Conservation (phyloP, 2,329 filamentous ascomycete species). For the Cladosporium phlei region DNA sequence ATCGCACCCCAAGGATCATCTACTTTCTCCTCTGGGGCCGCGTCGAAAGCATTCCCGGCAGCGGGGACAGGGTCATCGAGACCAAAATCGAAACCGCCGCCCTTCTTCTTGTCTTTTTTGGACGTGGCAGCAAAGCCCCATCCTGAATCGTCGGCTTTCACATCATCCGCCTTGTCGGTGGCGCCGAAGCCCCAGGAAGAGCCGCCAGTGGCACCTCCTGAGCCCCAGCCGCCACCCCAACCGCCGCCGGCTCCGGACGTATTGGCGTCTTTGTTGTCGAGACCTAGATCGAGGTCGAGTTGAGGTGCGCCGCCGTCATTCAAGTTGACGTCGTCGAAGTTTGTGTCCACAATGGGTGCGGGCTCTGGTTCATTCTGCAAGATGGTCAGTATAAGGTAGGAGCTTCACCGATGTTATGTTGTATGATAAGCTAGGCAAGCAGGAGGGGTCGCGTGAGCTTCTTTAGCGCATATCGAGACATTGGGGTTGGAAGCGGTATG, state of each 20-base stretch:
- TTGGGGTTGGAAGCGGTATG: conserved; percentile 8
- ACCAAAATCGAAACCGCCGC: conserved; percentile 28
- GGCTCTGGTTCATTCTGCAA: conserved; percentile 26
- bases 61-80: conserved; percentile 20
- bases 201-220: conserved; percentile 16
- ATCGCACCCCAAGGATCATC: conserved; percentile 27
- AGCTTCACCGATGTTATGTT: conserved; percentile 10
- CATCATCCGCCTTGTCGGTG: conserved; percentile 22
- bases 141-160: conserved; percentile 15
- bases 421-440: not conserved
- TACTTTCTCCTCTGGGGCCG: conserved; percentile 21
- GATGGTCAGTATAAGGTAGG: conserved; percentile 1
- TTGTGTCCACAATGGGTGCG: conserved; percentile 33
- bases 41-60: too few relatives aligned
- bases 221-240: conserved; percentile 32
- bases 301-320: conserved; percentile 41
- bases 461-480: conserved; percentile 9
- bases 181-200: conserved; percentile 33
- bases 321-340: conserved; percentile 44
- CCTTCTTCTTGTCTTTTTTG: conserved; percentile 33
- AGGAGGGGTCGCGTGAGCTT: conserved; percentile 13
- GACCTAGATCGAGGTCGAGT: conserved; percentile 44
- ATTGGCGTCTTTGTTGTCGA: conserved; percentile 26
- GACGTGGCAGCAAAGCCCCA: conserved; percentile 32
- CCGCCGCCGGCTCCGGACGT: conserved; percentile 29